Evolutionary conservation across 1,284 basidiomycete genomes (phyloP).

Genomic region (Cryptococcus sp.): DNA sequence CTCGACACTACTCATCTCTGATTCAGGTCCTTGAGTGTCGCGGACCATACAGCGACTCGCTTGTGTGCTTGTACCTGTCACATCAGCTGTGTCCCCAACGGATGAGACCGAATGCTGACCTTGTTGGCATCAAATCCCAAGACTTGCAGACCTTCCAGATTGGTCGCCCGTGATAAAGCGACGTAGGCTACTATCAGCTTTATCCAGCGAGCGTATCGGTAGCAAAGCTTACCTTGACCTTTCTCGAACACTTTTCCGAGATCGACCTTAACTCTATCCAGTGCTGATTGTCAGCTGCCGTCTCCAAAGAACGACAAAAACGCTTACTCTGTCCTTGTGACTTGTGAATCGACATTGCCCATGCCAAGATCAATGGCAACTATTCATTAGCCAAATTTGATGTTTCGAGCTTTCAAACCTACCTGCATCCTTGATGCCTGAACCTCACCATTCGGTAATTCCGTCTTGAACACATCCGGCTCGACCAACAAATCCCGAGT

Average conservation of each 20-base stretch:
- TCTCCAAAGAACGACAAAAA: background rate
- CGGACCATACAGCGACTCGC: background rate
- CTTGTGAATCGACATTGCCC: slow-evolving; percentile 95
- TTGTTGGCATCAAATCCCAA: slow-evolving; percentile 76
- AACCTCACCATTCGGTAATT: slow-evolving; percentile 74
- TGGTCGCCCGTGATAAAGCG: slow-evolving; percentile 90
- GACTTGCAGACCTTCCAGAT: slow-evolving; percentile 84
- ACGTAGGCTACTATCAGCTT: slow-evolving; percentile 70
- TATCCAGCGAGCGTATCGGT: background rate
- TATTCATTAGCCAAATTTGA: slow-evolving; percentile 38
- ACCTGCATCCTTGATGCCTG: slow-evolving; percentile 71
- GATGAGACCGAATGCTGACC: slow-evolving; percentile 49
- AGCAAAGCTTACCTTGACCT: slow-evolving; percentile 52
- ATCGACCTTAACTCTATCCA: slow-evolving; percentile 49
- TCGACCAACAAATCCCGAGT: slow-evolving; percentile 58
- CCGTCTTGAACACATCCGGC: slow-evolving; percentile 76
- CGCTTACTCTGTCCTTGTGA: slow-evolving; percentile 73
- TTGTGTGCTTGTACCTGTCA: background rate
- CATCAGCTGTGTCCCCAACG: background rate
- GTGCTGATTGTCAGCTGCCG: slow-evolving; percentile 15
- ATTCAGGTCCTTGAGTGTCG: background rate
- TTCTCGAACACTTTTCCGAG: slow-evolving; percentile 66
- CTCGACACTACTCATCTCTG: too few species aligned
- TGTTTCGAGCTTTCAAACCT: slow-evolving; percentile 23
- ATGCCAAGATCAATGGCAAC: slow-evolving; percentile 80